Conservation (phyloP, 2,329 filamentous ascomycete genomes). For the Aspergillus sergii region DNA sequence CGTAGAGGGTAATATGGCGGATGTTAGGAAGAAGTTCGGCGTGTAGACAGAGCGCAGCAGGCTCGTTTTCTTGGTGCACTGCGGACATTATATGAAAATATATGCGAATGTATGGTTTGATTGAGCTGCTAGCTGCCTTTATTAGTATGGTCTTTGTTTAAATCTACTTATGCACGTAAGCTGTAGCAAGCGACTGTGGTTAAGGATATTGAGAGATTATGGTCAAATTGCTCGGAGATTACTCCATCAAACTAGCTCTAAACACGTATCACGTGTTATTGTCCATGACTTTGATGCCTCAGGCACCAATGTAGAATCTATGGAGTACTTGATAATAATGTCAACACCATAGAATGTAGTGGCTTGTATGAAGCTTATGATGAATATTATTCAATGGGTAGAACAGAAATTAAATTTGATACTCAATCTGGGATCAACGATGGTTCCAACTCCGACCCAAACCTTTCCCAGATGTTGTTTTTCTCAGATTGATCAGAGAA, state of each 20-base stretch:
- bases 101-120: neutral
- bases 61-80: constrained; percentile 8
- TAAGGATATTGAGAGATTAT: neutral
- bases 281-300: neutral
- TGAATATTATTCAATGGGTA: neutral
- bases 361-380: neutral
- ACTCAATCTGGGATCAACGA: neutral
- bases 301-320: neutral
- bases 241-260: neutral
- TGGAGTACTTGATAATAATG: no score
- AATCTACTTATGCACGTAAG: no score
- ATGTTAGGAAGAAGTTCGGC: constrained; percentile 64
- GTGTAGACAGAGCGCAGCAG: constrained; percentile 49
- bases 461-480: neutral
- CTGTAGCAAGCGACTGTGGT: neutral
- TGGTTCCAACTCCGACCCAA: neutral
- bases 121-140: neutral
- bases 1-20: constrained; percentile 60
- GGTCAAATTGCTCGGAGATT: neutral
- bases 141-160: neutral
- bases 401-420: neutral
- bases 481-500: neutral
- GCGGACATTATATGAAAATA: neutral
- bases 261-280: neutral
- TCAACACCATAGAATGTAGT: neutral